Evolutionary conservation across 2,329 filamentous ascomycete genomes (phyloP).

Genomic region (Alternaria arbusti): DNA sequence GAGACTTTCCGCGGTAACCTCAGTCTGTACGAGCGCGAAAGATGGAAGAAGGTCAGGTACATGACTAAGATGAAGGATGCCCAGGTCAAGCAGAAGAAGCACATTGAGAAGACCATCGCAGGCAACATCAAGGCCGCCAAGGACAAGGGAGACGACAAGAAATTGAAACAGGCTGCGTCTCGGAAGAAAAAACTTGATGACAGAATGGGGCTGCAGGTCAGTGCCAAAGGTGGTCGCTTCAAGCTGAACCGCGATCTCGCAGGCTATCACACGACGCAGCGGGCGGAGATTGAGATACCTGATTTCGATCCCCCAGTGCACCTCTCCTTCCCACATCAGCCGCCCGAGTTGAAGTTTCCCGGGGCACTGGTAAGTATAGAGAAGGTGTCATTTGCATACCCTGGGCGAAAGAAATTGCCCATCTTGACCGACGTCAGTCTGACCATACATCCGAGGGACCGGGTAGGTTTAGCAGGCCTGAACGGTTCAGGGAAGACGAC

Average conservation of each 20-base stretch:
- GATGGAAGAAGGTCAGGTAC: conserved; percentile 70
- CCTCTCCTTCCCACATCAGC: conserved; percentile 65
- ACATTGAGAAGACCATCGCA: conserved; percentile 79
- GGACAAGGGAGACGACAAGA: conserved; percentile 81
- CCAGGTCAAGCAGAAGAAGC: conserved; percentile 78
- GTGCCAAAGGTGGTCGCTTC: conserved; percentile 74
- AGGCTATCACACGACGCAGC: conserved; percentile 56
- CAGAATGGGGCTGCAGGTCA: conserved; percentile 77
- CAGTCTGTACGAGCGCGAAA: conserved; percentile 71
- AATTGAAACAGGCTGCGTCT: conserved; percentile 82
- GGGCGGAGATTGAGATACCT: conserved; percentile 75
- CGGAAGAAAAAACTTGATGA: conserved; percentile 86
- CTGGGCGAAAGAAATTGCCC: conserved; percentile 46
- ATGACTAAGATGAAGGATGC: conserved; percentile 80
- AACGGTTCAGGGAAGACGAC: conserved; percentile 87
- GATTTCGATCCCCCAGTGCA: conserved; percentile 63
- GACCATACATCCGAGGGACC: conserved; percentile 74
- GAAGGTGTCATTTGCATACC: conserved; percentile 70
- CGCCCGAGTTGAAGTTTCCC: conserved; percentile 75
- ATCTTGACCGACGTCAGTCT: conserved; percentile 70
- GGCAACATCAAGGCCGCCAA: conserved; percentile 78
- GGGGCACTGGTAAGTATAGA: conserved; percentile 77
- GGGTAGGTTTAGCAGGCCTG: conserved; percentile 76
- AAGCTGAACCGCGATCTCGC: conserved; percentile 77
- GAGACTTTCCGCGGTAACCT: conserved; percentile 79